phyloP scores from a whole-genome alignment of 805 yeast genomes.

The Candida sakaeoensis region DNA sequence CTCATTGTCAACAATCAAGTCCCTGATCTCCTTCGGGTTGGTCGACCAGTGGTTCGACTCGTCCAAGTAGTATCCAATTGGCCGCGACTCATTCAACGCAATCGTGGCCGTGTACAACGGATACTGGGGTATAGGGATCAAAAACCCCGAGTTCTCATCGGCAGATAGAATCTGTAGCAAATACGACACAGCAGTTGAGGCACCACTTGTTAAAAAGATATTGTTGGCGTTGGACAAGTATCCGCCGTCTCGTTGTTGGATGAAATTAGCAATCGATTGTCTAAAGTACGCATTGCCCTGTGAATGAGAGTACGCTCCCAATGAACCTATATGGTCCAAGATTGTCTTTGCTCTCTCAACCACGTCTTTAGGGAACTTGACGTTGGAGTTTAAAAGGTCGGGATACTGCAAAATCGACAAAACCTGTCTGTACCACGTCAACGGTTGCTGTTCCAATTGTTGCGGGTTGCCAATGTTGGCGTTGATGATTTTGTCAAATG shows the following conservation, averaged over 20 bases:
- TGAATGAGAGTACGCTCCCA: constrained; percentile 94
- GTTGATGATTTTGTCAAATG: constrained; percentile 73
- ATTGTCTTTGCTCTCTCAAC: constrained; percentile 63
- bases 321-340: constrained; percentile 65
- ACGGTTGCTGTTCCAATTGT: constrained; percentile 89
- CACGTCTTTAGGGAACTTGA: constrained; percentile 61
- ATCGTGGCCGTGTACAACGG: constrained; percentile 96
- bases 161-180: constrained; percentile 66
- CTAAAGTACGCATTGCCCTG: constrained; percentile 80
- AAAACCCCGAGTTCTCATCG: constrained; percentile 66
- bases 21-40: constrained; percentile 59
- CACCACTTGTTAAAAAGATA: constrained; percentile 88
- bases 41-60: constrained; percentile 85
- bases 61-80: constrained; percentile 82
- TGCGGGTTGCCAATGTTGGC: constrained; percentile 99
- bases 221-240: constrained; percentile 57
- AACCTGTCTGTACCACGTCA: constrained; percentile 93
- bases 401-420: constrained; percentile 86
- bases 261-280: constrained; percentile 76
- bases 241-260: constrained; percentile 79
- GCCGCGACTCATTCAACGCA: constrained; percentile 75
- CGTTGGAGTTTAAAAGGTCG: constrained; percentile 43
- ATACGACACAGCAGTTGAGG: constrained; percentile 88
- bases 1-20: constrained; percentile 46
- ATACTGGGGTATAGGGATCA: constrained; percentile 97